Evolutionary conservation across 768 basidiomycete species (phyloP), one percentile per base, ranked within the genome.

Genomic region (Cubamyces sp.): DNA sequence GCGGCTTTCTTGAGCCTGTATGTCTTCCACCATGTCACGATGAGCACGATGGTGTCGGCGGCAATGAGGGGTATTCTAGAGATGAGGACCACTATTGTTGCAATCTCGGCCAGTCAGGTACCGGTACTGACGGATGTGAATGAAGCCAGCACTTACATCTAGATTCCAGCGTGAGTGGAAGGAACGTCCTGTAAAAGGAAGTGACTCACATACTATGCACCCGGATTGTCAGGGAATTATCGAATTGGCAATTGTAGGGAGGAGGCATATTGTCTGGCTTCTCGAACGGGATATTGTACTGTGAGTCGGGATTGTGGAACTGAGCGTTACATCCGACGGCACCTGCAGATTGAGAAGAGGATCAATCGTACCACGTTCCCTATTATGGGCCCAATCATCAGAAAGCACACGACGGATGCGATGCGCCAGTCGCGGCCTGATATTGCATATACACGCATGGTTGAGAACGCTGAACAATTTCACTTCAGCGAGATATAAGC

Each of bases 21-120:
- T 3, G 62, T 63, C 56, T 63, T 63, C 49, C 56, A 46, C 62
- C 62, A 63, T 9, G 62, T 63, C 28, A 63, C 48, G 15, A 37
- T 34, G 16, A 63, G 42, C 3, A 58, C 62, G 30, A 54, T 58
- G 16, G 52, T 4, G 41, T 63, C 62, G 3, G 41, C 56, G 3
- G 49, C 50, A 18, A 63, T 58, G 16, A 54, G 26, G 3, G 56
- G 15, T 12, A 56, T 14, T 34, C 55, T 43, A 1, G 55, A 56
- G 21, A 26, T 34, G 19, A 56, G 55, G 5, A 47, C 46, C 28
- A 56, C 55, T 56, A 19, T 34, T 9, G 34, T 34, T n/a, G n/a
- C n/a, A n/a, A n/a, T n/a, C n/a, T n/a, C n/a, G n/a, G n/a, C n/a
- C n/a, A n/a, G n/a, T n/a, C n/a, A n/a, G n/a, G n/a, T n/a, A n/a